These are phyloP conservation scores for Dactylonectria estremocensis DNA, from an alignment of 2,329 filamentous ascomycete genomes.

Conservation along the genomic window DNA sequence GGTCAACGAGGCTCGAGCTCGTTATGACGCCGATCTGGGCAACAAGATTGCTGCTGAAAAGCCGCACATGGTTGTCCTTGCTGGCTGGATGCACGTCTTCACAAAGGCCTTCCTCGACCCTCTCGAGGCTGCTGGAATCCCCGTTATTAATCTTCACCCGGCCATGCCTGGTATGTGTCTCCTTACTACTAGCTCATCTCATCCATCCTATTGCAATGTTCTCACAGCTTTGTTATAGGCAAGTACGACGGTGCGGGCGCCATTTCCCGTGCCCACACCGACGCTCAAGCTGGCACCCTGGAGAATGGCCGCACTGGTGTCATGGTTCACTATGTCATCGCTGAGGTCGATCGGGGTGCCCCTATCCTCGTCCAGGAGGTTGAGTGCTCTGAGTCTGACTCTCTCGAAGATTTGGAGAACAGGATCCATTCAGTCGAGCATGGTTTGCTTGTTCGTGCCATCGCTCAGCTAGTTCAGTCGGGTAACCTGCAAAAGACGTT, in stretches of 20 bases:
- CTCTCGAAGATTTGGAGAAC: conserved; percentile 75
- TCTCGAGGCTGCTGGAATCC: conserved; percentile 72
- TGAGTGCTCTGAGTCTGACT: conserved; percentile 73
- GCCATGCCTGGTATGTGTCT: conserved; percentile 72
- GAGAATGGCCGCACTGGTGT: conserved; percentile 82
- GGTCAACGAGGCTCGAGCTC: conserved; percentile 69
- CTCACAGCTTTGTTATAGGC: conserved; percentile 58
- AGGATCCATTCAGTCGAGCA: conserved; percentile 85
- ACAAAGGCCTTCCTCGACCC: conserved; percentile 79
- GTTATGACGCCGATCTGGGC: conserved; percentile 86
- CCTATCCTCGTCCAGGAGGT: conserved; percentile 82
- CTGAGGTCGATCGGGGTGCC: conserved; percentile 83
- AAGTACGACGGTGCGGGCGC: conserved; percentile 83
- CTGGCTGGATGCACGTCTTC: conserved; percentile 91
- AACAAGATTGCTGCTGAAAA: conserved; percentile 69
- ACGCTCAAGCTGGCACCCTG: conserved; percentile 75
- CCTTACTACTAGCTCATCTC: neutral
- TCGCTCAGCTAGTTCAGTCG: conserved; percentile 62
- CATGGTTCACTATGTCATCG: conserved; percentile 90
- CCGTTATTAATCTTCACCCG: conserved; percentile 88
- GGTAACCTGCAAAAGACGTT: conserved; percentile 45
- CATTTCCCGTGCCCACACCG: conserved; percentile 83
- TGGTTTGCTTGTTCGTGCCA: conserved; percentile 82
- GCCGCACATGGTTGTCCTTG: conserved; percentile 84
- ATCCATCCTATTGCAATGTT: neutral